phyloP scores from a whole-genome alignment of 1,139 yeast species.

The Yamadazyma jaroonii region DNA sequence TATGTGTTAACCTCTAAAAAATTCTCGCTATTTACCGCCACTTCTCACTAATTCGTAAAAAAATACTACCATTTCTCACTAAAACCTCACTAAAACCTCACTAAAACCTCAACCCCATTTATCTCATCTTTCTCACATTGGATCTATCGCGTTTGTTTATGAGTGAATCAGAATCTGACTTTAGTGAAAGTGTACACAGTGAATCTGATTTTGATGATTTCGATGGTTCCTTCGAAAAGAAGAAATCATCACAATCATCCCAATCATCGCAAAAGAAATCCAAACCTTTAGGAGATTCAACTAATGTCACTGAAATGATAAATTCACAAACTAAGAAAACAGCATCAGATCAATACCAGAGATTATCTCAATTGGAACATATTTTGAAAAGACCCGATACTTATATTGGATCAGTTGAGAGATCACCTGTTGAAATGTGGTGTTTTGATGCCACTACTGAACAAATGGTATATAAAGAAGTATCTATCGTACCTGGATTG shows the following conservation, averaged over 20 bases:
- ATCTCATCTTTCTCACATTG: too few relatives aligned
- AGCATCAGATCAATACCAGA: conserved; percentile 84
- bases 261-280: conserved; percentile 8
- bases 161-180: conserved; percentile 16
- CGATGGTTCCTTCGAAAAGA: conserved; percentile 2
- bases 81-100: too few relatives aligned
- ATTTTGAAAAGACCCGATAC: conserved; percentile 97
- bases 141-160: too few relatives aligned
- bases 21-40: too few relatives aligned
- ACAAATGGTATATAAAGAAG: conserved; percentile 68
- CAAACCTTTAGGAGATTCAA: conserved; percentile 20
- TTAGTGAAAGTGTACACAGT: conserved; percentile 8
- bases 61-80: too few relatives aligned
- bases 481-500: conserved; percentile 89
- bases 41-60: too few relatives aligned
- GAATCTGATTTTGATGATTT: conserved; percentile 11
- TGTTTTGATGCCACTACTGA: conserved; percentile 67
- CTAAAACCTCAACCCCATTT: too few relatives aligned
- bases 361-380: conserved; percentile 92
- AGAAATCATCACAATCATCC: neutral
- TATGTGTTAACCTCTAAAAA: too few relatives aligned
- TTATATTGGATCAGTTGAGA: conserved; percentile 92
- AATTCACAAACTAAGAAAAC: conserved; percentile 12
- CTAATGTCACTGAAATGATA: conserved; percentile 18
- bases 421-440: conserved; percentile 82